These are phyloP conservation scores for Rubia yunnanensis DNA, from an alignment of 257 asterid species.

Conservation along the genomic window DNA sequence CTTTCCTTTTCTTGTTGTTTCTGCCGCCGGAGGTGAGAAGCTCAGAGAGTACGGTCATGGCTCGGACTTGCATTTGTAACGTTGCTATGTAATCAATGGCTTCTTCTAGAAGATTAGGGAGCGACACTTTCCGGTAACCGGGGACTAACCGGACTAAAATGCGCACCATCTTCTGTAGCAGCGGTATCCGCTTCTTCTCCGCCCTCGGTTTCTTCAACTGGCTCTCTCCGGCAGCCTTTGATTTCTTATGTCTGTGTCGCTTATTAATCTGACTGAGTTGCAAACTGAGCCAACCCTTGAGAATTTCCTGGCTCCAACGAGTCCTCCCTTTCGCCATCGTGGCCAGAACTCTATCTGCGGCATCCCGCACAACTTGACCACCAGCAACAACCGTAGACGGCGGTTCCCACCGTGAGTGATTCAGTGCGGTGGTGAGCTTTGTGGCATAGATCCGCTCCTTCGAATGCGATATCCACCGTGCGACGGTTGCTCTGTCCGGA, in stretches of 20 bases:
- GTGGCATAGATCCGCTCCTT: conserved; percentile 63
- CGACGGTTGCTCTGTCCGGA: conserved; percentile 6
- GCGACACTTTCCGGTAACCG: conserved; percentile 69
- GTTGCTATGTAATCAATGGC: conserved; percentile 79
- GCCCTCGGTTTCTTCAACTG: conserved; percentile 30
- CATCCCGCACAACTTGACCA: conserved; percentile 46
- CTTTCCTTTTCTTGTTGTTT: too few species aligned
- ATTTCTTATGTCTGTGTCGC: conserved; percentile 29
- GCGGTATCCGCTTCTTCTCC: conserved; percentile 35
- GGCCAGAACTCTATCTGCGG: conserved; percentile 74
- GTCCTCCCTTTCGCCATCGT: conserved; percentile 58
- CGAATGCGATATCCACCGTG: conserved; percentile 43
- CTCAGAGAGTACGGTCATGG: conserved; percentile 61
- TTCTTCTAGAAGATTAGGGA: conserved; percentile 84
- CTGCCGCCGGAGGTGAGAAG: conserved; percentile 40
- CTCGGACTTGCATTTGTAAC: conserved; percentile 83
- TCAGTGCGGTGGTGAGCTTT: conserved; percentile 59
- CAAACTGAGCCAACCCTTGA: conserved; percentile 51
- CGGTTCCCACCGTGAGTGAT: conserved; percentile 34
- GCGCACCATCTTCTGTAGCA: conserved; percentile 44
- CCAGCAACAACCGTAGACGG: conserved; percentile 23
- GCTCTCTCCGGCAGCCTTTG: conserved; percentile 14
- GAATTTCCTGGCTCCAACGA: conserved; percentile 82
- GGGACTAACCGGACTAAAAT: conserved; percentile 65
- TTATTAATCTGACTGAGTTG: conserved; percentile 49